Base-by-base conservation (phyloP, 2,329 filamentous ascomycete genomes). In the Rachicladosporium sp. region DNA sequence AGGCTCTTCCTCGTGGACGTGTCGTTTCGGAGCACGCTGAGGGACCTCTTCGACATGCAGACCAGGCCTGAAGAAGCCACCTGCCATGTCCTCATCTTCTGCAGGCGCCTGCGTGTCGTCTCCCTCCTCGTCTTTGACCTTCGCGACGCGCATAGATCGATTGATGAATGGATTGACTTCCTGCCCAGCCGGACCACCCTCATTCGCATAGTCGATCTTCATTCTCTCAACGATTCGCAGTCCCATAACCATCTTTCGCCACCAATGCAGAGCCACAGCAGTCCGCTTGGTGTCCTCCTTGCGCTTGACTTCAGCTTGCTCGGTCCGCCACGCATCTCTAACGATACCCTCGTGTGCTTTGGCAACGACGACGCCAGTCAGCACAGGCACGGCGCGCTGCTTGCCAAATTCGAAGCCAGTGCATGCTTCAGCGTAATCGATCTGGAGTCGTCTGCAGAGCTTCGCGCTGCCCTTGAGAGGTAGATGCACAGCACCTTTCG, bases 331-430 rank as follows among this genome's bases (percentile, higher is more conserved):
- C 46, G 88, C 82, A 53, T 85, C 81, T 56, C 84, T 76, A 1
- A 95, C 72, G 29, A 73, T 57, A 10, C 79, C 76, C 44, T 83
- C 75, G 48, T 94, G 73, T 60, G 93, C 88, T 46, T 78, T 74
- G 0, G 89, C 85, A 2, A 95, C 74, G 0, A 98, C 87, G 0
- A 95, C 86, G 1, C 89, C 91, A 39, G 84, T 81, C 21, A 96
- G 82, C 1, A 95, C 78, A 0, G 91, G 91, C 1, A 96, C 86
- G 4, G 91, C 91, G 71, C 91, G 88, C 44, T 91, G 82, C 51
- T 91, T 81, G 0, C 89, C 89, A 57, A 96, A 98, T 56, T 98
- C 91, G 57, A 98, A 98, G 1, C 86, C 91, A 0, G 88, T 88
- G 2, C 94, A 91, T 1, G 91, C 91, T 61, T 96, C 91, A 0